These are phyloP conservation scores for Zymoseptoria passerinii DNA, from an alignment of 2,329 filamentous ascomycete genomes.

Conservation along the genomic window DNA sequence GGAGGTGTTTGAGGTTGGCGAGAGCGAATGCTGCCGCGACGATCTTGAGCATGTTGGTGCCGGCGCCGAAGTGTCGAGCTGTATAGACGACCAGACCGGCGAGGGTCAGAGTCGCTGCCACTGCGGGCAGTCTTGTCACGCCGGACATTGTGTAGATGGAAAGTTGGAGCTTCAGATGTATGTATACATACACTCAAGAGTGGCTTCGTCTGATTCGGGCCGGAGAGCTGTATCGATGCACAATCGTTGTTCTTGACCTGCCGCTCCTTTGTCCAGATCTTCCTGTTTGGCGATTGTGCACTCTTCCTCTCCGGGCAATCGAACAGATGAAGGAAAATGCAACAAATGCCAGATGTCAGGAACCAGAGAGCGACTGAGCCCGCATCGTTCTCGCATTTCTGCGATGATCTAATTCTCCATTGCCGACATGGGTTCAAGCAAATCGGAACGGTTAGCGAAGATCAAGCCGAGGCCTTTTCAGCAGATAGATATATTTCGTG, in stretches of 20 bases:
- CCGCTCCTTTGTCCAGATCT: not conserved
- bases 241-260: not conserved
- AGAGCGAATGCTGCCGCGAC: slow-evolving; percentile 41
- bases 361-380: not conserved
- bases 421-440: not conserved
- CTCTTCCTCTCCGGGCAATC: not conserved
- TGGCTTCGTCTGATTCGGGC: not conserved
- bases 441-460: not conserved
- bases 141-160: slow-evolving; percentile 25
- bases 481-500: not conserved
- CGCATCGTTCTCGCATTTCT: not conserved
- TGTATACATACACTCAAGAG: not conserved
- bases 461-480: not conserved
- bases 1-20: slow-evolving; percentile 65
- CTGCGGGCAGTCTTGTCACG: slow-evolving; percentile 22
- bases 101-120: slow-evolving; percentile 22
- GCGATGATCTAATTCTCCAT: not conserved
- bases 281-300: not conserved
- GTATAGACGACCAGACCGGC: slow-evolving; percentile 14
- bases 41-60: slow-evolving; percentile 17
- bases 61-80: slow-evolving; percentile 25
- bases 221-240: not conserved
- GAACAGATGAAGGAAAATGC: not conserved
- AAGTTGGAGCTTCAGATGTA: not conserved
- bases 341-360: not conserved